Base-by-base conservation (phyloP, 306 rosid species). In the Amphicarpaea edgeworthii region DNA sequence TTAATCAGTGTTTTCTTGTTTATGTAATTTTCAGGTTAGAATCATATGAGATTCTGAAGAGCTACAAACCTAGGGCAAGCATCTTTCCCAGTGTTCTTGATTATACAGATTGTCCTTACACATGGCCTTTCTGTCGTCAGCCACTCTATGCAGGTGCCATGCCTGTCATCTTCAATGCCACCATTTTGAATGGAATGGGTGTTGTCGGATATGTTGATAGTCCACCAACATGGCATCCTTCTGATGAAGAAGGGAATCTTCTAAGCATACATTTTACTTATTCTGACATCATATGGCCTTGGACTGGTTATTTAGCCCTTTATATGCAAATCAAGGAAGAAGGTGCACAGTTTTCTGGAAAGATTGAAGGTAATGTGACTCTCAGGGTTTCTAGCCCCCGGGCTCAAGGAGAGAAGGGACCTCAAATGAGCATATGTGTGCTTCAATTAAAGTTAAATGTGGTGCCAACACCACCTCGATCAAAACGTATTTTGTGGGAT, bases 121-220 rank as follows among this genome's bases (percentile, higher is more conserved):
- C 91, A 5, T 95, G 99, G 99, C 99, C 99, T 66, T 95, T 95
- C 82, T 95, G 99, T 70, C 97, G 97, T 55, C 99, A 92, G 77
- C 97, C 97, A 24, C 97, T 92, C 34, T 95, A 92, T 83, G 97
- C 97, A 55, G 97, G 96, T 80, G 91, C 97, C 82, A 92, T 95
- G 97, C 99, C 99, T 71, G 88, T 90, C 85, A 92, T 95, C 83
- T 95, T 95, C 86, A 95, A 92, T 81, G 83, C 99, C 79, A 92
- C 97, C 70, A 89, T 95, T 85, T 87, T 95, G 72, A 95, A 95
- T 89, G 99, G 99, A 45, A 90, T 95, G 99, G 97, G 97, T 74
- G 97, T 90, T 58, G 77, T 89, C 74, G 99, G 99, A 75, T 90
- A 89, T 57, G 87, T 92, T 67, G 89, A 87, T 64, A 79, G 96